Base-by-base conservation (phyloP, 495 filamentous ascomycete species). In the Pyronema domesticum region DNA sequence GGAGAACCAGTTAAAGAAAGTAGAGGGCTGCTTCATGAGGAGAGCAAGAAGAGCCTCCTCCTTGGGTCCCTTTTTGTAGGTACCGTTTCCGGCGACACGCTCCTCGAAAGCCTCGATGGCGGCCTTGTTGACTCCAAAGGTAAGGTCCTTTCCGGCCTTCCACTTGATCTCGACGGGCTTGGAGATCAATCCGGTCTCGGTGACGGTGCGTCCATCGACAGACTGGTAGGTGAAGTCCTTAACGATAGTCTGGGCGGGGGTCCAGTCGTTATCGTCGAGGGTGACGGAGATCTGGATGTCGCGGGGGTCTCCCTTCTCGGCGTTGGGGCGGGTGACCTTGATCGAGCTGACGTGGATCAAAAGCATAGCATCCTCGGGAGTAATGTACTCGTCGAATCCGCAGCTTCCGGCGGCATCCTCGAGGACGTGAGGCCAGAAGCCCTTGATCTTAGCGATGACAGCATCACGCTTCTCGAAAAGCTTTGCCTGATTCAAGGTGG, bases 391-490 rank as follows among this genome's bases (percentile, higher is more conserved):
- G 68, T 94, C 88, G 48, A 64, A 64, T 19, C 34, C 13, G 57
- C 94, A 77, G 51, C 93, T 82, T 30, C 73, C 72, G 1, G 88
- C 85, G 5, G 86, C 80, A 68, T 86, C 81, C 65, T 89, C 82
- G 63, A 95, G 71, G 42, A 94, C 86, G 56, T 89, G 73, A 33
- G 82, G 71, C 89, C 89, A 95, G 78, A 95, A 95, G 71, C 85
- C 77, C 34, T 73, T 72, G 63, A 94, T 87, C 60, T 77, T 69
- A 53, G 74, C 67, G 55, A 85, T 74, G 54, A 83, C 66, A 61
- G 75, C 71, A n/a, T 74, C 71, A 64, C 89, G 83, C 70, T 81
- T 80, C 53, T 75, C 69, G 70, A 83, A 93, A 55, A 89, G 74
- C 30, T 82, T 75, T 42, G 70, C 67, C 37, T 64, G 62, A 10